Conservation (phyloP, 2,329 filamentous ascomycete species). For the Purpureocillium lavendulum region DNA sequence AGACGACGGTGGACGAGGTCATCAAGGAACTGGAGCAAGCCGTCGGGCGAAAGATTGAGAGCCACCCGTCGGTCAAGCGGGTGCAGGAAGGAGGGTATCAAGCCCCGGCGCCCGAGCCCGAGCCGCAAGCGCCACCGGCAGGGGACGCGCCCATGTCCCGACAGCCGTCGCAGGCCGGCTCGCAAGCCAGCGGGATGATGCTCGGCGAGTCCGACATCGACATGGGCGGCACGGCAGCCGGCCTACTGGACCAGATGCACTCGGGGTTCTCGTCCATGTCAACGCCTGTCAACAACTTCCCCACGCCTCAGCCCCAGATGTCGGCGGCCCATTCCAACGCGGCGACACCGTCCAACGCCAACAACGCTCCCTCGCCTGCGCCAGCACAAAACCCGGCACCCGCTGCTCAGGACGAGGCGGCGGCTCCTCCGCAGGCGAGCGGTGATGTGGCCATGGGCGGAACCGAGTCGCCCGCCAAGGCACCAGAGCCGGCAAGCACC, state of each 20-base stretch:
- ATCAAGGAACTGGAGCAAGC: conserved; percentile 64
- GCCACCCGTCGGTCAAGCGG: conserved; percentile 57
- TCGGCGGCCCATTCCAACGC: conserved; percentile 48
- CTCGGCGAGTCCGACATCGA: conserved; percentile 54
- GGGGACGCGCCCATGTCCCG: conserved; percentile 34
- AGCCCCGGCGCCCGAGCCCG: conserved; percentile 44
- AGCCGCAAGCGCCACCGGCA: conserved; percentile 18
- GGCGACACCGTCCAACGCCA: conserved; percentile 44
- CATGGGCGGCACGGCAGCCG: conserved; percentile 56
- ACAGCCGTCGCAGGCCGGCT: conserved; percentile 45
- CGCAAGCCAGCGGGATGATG: conserved; percentile 46
- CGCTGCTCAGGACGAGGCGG: conserved; percentile 8
- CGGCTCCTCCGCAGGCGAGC: conserved; percentile 10
- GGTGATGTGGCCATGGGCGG: conserved; percentile 44
- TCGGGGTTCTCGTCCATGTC: conserved; percentile 50
- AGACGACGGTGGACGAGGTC: conserved; percentile 61
- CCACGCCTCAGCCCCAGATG: conserved; percentile 51
- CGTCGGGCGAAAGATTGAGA: conserved; percentile 57
- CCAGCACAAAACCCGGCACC: conserved; percentile 11
- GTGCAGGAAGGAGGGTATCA: conserved; percentile 73
- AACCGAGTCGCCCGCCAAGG: conserved; percentile 28
- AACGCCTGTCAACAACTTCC: conserved; percentile 52
- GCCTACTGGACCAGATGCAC: conserved; percentile 61
- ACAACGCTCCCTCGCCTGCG: conserved; percentile 37
- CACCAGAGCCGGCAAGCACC: conserved; percentile 21